Base-by-base conservation (phyloP, 371 early-diverging fungal genomes). In the Blakeslea trispora region DNA sequence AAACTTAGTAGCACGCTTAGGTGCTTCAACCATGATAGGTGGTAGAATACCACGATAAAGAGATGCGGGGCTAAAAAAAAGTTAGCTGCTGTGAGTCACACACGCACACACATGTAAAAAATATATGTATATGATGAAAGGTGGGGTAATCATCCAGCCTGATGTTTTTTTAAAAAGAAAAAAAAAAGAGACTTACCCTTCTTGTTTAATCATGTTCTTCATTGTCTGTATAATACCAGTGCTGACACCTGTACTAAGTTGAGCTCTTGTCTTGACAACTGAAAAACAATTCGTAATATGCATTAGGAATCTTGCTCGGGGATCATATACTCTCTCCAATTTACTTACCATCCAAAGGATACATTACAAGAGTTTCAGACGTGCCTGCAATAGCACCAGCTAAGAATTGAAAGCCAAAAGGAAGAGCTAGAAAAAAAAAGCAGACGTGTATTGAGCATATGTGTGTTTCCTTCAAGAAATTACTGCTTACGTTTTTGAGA, bases 1-100 rank as follows among this genome's bases (percentile, higher is more conserved):
- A 80, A 97, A 96, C 72, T 98, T 98, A 73, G 91, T 96, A 13
- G 96, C 96, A 52, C 98, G 88, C 81, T 98, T 98, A 17, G 98
- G 98, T 44, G 98, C 98, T 79, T 98, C 98, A 1, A 98, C 95
- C 77, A 97, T 77, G 69, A 98, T 94, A 5, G 98, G 98, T 18
- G 98, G 94, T 34, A 94, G 63, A 58, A 98, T 96, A 44, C 98
- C 98, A 55, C 97, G 86, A 74, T 98, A 98, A 42, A 98, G 82
- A 9, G 87, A 79, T 24, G 79, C 81, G 52, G 88, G 77, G 28
- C 87, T 86, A 55, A 62, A 31, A 65, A 18, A 17, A 35, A 57
- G 17, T 19, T 11, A 45, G 37, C 15, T 19, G 32, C 8, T 42
- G 39, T 52, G 47, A 60, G 48, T 49, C 43, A 51, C 37, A 60